Evolutionary conservation across 805 yeast genomes (phyloP).

Genomic region (Candida golubevii): DNA sequence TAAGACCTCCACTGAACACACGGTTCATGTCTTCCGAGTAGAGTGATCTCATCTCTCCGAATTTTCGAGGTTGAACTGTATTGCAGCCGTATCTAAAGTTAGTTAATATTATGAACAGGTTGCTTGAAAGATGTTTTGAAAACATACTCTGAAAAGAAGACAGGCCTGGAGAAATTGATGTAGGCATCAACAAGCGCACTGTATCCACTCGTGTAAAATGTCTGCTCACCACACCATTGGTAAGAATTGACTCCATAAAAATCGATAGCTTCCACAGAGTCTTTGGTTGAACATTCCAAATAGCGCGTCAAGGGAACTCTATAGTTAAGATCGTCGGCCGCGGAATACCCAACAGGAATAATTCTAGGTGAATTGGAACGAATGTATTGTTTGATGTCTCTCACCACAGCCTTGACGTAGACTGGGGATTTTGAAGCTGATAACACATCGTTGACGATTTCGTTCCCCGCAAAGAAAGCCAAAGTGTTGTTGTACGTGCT

Average conservation of each 20-base stretch:
- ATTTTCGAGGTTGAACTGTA: slow-evolving; percentile 68
- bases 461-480: slow-evolving; percentile 91
- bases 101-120: slow-evolving; percentile 12
- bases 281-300: slow-evolving; percentile 65
- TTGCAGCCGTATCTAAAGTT: slow-evolving; percentile 64
- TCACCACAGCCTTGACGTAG: slow-evolving; percentile 70
- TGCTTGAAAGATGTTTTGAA: neutral
- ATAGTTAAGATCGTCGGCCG: slow-evolving; percentile 85
- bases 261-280: slow-evolving; percentile 57
- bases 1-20: slow-evolving; percentile 81
- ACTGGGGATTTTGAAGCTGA: slow-evolving; percentile 69
- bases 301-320: slow-evolving; percentile 75
- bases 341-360: slow-evolving; percentile 92
- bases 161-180: slow-evolving; percentile 62
- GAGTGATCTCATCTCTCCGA: slow-evolving; percentile 70
- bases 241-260: slow-evolving; percentile 79
- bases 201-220: slow-evolving; percentile 71
- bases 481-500: slow-evolving; percentile 82
- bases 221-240: slow-evolving; percentile 87
- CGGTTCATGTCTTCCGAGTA: slow-evolving; percentile 69
- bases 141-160: slow-evolving; percentile 78
- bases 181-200: slow-evolving; percentile 67
- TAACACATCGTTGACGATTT: slow-evolving; percentile 72
- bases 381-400: slow-evolving; percentile 78
- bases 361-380: slow-evolving; percentile 51